These are phyloP conservation scores for Acanthamoeba castellanii DNA, from an alignment of 208 protist species.

Conservation along the genomic window DNA sequence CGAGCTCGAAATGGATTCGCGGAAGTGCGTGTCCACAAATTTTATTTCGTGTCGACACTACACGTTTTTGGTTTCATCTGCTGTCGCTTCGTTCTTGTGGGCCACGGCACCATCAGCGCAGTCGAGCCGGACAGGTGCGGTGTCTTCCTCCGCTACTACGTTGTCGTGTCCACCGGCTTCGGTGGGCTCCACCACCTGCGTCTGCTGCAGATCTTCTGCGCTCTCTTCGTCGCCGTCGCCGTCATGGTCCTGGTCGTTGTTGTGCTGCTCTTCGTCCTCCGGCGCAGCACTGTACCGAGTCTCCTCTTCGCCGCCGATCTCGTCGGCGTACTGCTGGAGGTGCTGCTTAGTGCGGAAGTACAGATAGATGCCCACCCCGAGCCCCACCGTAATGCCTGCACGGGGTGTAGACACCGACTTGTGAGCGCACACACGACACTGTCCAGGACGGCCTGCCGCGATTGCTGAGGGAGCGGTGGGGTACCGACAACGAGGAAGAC, in stretches of 20 bases:
- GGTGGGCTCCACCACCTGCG: not conserved
- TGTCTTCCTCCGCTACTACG: not conserved
- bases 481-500: conserved; percentile 14
- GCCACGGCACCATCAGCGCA: too few species aligned
- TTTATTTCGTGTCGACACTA: not conserved
- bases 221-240: too few species aligned
- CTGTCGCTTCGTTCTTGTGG: too few species aligned
- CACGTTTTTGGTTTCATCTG: too few species aligned
- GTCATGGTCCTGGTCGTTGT: not conserved
- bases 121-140: not conserved
- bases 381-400: not conserved
- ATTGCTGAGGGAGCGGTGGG: not conserved
- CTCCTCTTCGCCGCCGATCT: not conserved
- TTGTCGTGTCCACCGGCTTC: not conserved
- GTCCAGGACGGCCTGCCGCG: too few species aligned
- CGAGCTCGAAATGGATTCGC: not conserved
- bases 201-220: too few species aligned
- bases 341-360: conserved; percentile 49
- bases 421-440: not conserved
- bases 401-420: not conserved
- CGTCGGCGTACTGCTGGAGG: conserved; percentile 11
- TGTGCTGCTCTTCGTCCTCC: not conserved
- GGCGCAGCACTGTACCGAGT: not conserved
- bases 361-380: conserved; percentile 51
- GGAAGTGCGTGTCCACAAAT: not conserved